Conservation (phyloP, 371 early-diverging fungal genomes). For the Rhizopus arrhizus region DNA sequence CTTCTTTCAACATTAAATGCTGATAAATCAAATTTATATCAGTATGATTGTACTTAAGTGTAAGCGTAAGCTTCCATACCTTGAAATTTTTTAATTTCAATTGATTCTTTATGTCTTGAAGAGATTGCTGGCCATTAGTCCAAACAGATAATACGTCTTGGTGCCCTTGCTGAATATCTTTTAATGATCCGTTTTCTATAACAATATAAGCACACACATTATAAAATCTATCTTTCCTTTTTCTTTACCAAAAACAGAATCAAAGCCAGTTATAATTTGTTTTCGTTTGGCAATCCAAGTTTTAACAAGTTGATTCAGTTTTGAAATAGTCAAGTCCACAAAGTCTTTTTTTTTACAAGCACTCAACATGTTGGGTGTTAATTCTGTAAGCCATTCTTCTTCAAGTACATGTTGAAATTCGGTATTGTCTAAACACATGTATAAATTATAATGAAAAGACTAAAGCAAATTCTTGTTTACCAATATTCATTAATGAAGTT, state of each 20-base stretch:
- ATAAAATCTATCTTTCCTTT: not conserved
- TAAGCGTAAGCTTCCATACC: conserved; percentile 2
- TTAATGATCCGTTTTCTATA: conserved; percentile 18
- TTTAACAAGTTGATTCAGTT: conserved; percentile 24
- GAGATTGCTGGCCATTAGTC: conserved; percentile 15
- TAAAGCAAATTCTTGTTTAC: not conserved
- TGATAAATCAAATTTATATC: not conserved
- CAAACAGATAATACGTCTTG: conserved; percentile 12
- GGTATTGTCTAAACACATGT: not conserved
- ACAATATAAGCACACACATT: not conserved
- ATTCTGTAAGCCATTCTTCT: conserved; percentile 21
- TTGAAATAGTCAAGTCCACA: conserved; percentile 16
- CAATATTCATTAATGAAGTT: conserved; percentile 1
- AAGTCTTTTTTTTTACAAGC: conserved; percentile 19
- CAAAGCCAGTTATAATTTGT: conserved; percentile 14
- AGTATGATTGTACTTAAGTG: not conserved
- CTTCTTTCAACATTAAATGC: conserved; percentile 28
- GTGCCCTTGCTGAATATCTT: conserved; percentile 20
- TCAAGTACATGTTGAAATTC: conserved; percentile 11
- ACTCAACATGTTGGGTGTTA: conserved; percentile 12
- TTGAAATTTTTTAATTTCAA: conserved; percentile 22
- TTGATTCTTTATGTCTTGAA: conserved; percentile 17
- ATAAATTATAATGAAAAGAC: not conserved
- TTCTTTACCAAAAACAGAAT: conserved; percentile 25
- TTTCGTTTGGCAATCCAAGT: conserved; percentile 26